phyloP scores from a whole-genome alignment of 345 rosid species.

The Sisymbrium altissimum region DNA sequence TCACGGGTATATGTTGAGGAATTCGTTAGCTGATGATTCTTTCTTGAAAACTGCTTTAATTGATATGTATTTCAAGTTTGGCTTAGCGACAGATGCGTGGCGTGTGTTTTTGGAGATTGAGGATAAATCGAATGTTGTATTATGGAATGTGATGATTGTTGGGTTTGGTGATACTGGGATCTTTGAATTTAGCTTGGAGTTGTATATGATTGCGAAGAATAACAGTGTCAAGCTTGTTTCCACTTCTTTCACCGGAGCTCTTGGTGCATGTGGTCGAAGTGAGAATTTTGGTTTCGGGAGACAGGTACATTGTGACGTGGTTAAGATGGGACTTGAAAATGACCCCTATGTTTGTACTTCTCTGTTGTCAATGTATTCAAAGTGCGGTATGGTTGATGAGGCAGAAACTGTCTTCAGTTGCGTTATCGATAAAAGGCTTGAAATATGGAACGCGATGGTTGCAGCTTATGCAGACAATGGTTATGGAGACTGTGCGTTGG shows the following conservation, averaged over 20 bases:
- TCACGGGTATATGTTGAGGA: conserved; percentile 60
- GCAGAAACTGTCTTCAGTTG: conserved; percentile 53
- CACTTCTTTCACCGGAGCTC: conserved; percentile 45
- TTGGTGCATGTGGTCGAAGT: conserved; percentile 54
- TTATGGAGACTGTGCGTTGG: conserved; percentile 39
- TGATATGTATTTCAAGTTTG: conserved; percentile 50
- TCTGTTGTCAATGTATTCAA: conserved; percentile 67
- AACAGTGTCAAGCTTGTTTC: conserved; percentile 50
- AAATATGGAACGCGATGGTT: conserved; percentile 72
- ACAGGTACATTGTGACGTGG: conserved; percentile 62
- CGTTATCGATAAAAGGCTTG: conserved; percentile 44
- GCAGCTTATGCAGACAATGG: conserved; percentile 56
- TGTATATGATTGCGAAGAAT: conserved; percentile 49
- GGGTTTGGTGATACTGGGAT: conserved; percentile 50
- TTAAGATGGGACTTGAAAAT: conserved; percentile 56
- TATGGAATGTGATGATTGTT: conserved; percentile 82
- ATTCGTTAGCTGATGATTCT: conserved; percentile 39
- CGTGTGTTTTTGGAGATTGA: conserved; percentile 41
- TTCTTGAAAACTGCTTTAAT: conserved; percentile 61
- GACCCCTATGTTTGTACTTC: conserved; percentile 61
- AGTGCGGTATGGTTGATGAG: conserved; percentile 47
- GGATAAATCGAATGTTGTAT: conserved; percentile 53
- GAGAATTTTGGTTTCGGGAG: conserved; percentile 47
- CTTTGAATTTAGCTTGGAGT: conserved; percentile 57
- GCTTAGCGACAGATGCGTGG: conserved; percentile 47